Conservation (phyloP, 305 asterid species). For the Fraxinus sp. region DNA sequence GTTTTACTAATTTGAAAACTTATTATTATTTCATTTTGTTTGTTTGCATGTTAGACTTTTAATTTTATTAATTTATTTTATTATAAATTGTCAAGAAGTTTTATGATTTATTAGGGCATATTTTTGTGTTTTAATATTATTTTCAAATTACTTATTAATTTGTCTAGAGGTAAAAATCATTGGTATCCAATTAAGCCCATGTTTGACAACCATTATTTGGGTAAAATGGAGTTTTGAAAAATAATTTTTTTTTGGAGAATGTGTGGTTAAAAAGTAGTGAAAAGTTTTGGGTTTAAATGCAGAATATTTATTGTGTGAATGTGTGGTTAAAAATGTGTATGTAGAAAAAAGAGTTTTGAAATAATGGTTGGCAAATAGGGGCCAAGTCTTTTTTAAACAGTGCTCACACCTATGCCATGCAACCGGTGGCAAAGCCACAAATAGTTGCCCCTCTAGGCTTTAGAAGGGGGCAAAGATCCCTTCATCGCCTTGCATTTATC, state of each 20-base stretch:
- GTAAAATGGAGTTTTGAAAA: too few relatives aligned
- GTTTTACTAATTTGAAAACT: background rate
- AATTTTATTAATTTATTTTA: too few relatives aligned
- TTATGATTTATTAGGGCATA: background rate
- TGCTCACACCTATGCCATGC: background rate
- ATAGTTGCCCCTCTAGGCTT: background rate
- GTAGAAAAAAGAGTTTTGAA: too few relatives aligned
- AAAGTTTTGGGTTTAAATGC: too few relatives aligned
- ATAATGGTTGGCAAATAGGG: too few relatives aligned
- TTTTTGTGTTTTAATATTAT: background rate
- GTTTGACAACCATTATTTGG: too few relatives aligned
- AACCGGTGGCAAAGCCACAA: background rate
- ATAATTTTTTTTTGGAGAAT: too few relatives aligned
- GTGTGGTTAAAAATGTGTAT: too few relatives aligned
- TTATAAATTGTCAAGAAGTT: background rate
- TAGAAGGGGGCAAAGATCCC: background rate
- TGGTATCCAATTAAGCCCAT: background rate
- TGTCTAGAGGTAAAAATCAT: background rate
- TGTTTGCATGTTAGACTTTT: background rate
- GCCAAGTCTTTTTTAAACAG: background rate
- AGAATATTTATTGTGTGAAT: too few relatives aligned
- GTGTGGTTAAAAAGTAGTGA: too few relatives aligned
- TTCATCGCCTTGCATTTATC: background rate
- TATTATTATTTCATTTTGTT: background rate
- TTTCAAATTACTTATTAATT: background rate